Evolutionary conservation across 1,284 basidiomycete genomes (phyloP).

Genomic region (Marasmius tenuissimus): DNA sequence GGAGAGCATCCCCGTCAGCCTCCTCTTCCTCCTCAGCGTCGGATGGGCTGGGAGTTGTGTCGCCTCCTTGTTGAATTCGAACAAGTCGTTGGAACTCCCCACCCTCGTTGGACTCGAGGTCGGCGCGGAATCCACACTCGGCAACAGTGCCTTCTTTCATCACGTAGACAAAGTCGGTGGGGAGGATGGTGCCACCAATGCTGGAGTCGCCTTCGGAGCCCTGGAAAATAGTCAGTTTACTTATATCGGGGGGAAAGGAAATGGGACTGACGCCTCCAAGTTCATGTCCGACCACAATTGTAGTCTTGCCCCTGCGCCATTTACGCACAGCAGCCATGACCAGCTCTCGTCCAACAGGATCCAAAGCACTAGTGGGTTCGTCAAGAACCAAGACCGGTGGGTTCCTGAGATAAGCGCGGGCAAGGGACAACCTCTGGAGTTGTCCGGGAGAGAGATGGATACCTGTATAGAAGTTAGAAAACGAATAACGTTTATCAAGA

Average conservation of each 20-base stretch:
- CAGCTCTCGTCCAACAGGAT: slow-evolving; percentile 83
- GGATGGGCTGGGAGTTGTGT: not conserved
- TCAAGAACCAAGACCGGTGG: slow-evolving; percentile 95
- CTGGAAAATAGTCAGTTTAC: not conserved
- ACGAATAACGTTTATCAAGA: not conserved
- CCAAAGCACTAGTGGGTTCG: slow-evolving; percentile 95
- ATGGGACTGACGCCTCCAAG: slow-evolving; percentile 34
- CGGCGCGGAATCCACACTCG: slow-evolving; percentile 84
- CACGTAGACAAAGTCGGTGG: slow-evolving; percentile 89
- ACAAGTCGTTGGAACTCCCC: slow-evolving; percentile 65
- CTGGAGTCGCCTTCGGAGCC: not conserved
- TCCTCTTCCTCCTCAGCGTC: slow-evolving; percentile 1
- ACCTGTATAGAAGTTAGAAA: slow-evolving; percentile 44
- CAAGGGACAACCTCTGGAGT: slow-evolving; percentile 89
- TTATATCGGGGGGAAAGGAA: not conserved
- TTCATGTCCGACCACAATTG: slow-evolving; percentile 96
- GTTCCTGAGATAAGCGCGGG: slow-evolving; percentile 84
- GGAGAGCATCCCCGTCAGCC: not conserved
- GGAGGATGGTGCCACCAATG: slow-evolving; percentile 41
- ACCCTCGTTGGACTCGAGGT: slow-evolving; percentile 55
- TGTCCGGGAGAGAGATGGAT: slow-evolving; percentile 90
- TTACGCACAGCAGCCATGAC: slow-evolving; percentile 87
- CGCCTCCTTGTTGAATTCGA: slow-evolving; percentile 16
- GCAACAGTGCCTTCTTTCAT: slow-evolving; percentile 82
- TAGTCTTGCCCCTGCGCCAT: slow-evolving; percentile 85